Evolutionary conservation across 805 yeast genomes (phyloP).

Genomic region (Blastobotrys americana): DNA sequence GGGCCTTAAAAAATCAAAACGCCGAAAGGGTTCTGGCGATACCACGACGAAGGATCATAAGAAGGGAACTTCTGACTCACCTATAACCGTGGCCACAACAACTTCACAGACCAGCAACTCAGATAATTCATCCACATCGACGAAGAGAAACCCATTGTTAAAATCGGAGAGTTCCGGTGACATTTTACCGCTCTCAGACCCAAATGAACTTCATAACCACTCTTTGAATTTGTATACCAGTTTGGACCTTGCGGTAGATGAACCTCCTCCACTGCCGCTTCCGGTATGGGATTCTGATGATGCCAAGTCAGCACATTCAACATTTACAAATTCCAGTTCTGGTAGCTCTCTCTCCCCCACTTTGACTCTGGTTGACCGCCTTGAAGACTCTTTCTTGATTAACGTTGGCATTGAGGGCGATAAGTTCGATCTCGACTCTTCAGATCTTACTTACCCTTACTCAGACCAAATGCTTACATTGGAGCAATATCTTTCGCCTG

Average conservation of each 20-base stretch:
- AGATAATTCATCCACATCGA: neutral
- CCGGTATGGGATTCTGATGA: neutral
- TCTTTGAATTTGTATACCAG: neutral
- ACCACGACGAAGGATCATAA: neutral
- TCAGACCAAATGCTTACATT: slow-evolving; percentile 12
- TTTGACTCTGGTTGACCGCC: neutral
- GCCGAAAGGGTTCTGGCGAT: neutral
- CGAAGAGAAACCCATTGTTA: neutral
- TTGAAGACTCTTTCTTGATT: neutral
- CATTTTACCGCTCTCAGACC: neutral
- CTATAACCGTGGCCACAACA: neutral
- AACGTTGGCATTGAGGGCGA: neutral
- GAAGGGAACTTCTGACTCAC: neutral
- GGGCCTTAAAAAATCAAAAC: neutral
- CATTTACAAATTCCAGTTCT: neutral
- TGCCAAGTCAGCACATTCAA: neutral
- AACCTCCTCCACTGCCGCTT: neutral
- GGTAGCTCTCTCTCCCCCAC: neutral
- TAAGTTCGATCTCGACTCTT: neutral
- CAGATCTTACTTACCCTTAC: slow-evolving; percentile 2
- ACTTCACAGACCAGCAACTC: neutral
- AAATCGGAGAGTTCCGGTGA: neutral
- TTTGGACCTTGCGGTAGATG: neutral
- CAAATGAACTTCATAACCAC: neutral
- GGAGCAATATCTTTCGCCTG: slow-evolving; percentile 22